Conservation (phyloP, 1,284 basidiomycete genomes). For the Cryptococcus sp. region DNA sequence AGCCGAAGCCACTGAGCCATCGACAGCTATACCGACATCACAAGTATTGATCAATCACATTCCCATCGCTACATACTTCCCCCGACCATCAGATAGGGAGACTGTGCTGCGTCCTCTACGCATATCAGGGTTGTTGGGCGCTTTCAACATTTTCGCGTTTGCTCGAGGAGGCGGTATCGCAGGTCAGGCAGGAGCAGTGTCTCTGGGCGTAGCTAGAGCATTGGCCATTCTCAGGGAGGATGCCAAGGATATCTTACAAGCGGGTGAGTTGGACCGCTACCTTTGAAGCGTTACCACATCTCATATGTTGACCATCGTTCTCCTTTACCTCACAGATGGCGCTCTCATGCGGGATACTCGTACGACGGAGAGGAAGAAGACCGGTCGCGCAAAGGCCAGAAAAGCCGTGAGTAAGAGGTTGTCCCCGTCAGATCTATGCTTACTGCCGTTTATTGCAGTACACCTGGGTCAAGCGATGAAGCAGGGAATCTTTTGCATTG, state of each 20-base stretch:
- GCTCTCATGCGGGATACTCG: slow-evolving; percentile 87
- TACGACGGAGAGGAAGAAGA: slow-evolving; percentile 98
- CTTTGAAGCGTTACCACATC: not conserved
- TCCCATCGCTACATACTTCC: slow-evolving; percentile 77
- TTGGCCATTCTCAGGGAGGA: slow-evolving; percentile 71
- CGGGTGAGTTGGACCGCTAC: slow-evolving; percentile 61
- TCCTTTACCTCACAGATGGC: slow-evolving; percentile 63
- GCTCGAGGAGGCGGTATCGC: slow-evolving; percentile 84
- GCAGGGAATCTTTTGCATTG: no score
- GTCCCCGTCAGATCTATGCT: slow-evolving; percentile 4
- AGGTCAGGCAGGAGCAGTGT: slow-evolving; percentile 88
- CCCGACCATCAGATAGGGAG: slow-evolving; percentile 74
- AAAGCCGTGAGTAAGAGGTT: slow-evolving; percentile 68
- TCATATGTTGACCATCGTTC: slow-evolving; percentile 8
- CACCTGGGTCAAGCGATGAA: slow-evolving; percentile 91
- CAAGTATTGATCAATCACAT: slow-evolving; percentile 80
- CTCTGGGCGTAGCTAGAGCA: slow-evolving; percentile 80
- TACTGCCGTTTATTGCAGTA: slow-evolving; percentile 59
- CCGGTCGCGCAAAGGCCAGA: slow-evolving; percentile 85
- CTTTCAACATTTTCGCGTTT: slow-evolving; percentile 89
- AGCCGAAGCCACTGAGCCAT: not conserved
- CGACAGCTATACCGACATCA: slow-evolving; percentile 12
- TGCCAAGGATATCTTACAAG: slow-evolving; percentile 66
- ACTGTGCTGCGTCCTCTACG: slow-evolving; percentile 78
- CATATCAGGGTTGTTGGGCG: slow-evolving; percentile 79